Evolutionary conservation across 2,329 filamentous ascomycete species (phyloP), one percentile per base, ranked within the genome.

Genomic region (Endoconidiophora polonica): DNA sequence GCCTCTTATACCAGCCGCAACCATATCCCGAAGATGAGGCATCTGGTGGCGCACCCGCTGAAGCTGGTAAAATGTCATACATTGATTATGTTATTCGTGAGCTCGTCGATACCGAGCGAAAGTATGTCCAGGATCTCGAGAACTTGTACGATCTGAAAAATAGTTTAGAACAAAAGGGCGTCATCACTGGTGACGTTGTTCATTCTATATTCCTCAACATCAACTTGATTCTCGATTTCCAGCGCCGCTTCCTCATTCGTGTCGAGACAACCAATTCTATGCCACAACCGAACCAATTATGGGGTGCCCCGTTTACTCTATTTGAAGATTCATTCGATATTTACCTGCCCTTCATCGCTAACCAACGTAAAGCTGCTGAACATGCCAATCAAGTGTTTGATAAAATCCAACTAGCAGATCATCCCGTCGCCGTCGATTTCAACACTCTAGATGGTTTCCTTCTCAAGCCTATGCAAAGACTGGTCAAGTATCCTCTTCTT

Each of bases 141-240:
- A 90, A 94, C 57, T 66, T 98, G 36, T 87, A 96, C 62, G 82
- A 88, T 46, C 74, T 96, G 60, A 96, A 94, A 67, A 90, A 86
- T 65, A 77, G 82, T 22, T 71, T 96, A 50, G 87, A 95, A 58
- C 83, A 93, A 61, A 87, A 82, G 56, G 87, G 87, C 37, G 78
- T 86, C 37, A 79, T 96, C 55, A 83, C 86, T 2, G 90, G 91
- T 49, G 91, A 98, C 62, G 77, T 82, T 7, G 81, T 94, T 20
- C 88, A 96, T 66, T 80, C 88, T 60, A 95, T 98, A 55, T 98
- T 98, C 66, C 73, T 96, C 54, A 98, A 98, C 65, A 79, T 96
- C 60, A 94, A 96, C 62, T 79, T 84, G 26, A 84, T 98, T 44
- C 74, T 98, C 48, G 91, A 98, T 64, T 94, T 95, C 62, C 90